phyloP scores from a whole-genome alignment of 2,329 filamentous ascomycete species.

The Diplocarpon rosae region DNA sequence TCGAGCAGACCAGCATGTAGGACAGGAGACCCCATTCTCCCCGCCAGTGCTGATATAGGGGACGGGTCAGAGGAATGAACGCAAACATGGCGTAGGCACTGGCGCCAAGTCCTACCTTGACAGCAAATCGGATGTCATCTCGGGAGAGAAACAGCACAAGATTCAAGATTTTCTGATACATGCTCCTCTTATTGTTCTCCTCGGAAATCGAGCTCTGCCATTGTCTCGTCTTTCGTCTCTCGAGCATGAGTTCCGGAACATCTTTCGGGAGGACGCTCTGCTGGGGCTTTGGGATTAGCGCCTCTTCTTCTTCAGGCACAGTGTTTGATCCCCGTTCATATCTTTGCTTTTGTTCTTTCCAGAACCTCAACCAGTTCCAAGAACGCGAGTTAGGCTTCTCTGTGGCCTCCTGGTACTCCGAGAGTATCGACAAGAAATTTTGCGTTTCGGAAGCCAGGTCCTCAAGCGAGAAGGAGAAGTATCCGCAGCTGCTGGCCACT shows the following conservation, averaged over 20 bases:
- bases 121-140: constrained; percentile 64
- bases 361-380: constrained; percentile 84
- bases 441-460: constrained; percentile 87
- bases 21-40: constrained; percentile 95
- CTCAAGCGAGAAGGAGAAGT: constrained; percentile 86
- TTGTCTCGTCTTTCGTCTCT: constrained; percentile 10
- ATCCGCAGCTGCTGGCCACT: constrained; percentile 92
- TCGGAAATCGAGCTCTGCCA: constrained; percentile 6
- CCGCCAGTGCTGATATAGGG: constrained; percentile 61
- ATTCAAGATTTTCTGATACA: constrained; percentile 38
- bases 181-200: constrained; percentile 3
- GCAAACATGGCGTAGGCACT: constrained; percentile 81
- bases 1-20: constrained; percentile 96
- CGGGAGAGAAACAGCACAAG: constrained; percentile 45
- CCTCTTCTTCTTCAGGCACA: constrained; percentile 22
- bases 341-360: constrained; percentile 36
- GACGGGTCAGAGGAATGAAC: constrained; percentile 68
- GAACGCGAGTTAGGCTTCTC: constrained; percentile 49
- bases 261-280: constrained; percentile 18
- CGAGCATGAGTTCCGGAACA: constrained; percentile 17
- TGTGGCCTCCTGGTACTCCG: constrained; percentile 67
- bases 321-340: constrained; percentile 1
- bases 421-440: constrained; percentile 69
- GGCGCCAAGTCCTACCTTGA: constrained; percentile 89
- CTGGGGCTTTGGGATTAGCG: constrained; percentile 18